Base-by-base conservation (phyloP, 768 basidiomycete genomes). In the Pilatotrama ljubarskyi region DNA sequence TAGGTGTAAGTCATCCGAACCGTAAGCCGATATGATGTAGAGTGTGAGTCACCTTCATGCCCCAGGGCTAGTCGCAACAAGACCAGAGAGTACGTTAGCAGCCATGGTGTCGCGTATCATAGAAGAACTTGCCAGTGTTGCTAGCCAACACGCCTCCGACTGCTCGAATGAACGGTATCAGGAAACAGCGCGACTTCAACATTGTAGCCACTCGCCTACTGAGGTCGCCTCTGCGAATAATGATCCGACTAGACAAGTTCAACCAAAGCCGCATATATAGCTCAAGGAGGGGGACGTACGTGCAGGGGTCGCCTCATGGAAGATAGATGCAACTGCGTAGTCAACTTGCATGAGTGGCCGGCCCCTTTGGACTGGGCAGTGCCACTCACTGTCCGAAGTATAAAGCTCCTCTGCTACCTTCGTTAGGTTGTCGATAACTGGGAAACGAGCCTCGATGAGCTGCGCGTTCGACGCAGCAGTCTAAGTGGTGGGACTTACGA, bases 371-470 rank as follows among this genome's bases (percentile, higher is more conserved):
- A n/a, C 22, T 3, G 17, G 5, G 22, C 3, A 9, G 22, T 17
- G 14, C 2, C 0, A 53, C 59, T 40, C 24, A 61, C 60, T 22
- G 42, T 61, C 55, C 3, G 55, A 38, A 24, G 18, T 44, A 25
- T 56, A 56, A 7, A 61, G 14, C 35, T 41, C 41, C 2, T 38
- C 55, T 3, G 49, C 54, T 9, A 43, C 49, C 18, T 40, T 37
- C 36, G 51, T 38, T 25, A 61, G 10, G 26, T 52, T 40, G 26
- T 51, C 49, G 20, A 55, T 17, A 0, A 56, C 60, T 61, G 8
- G 0, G 4, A 22, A 8, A 17, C 13, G 10, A n/a, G 32, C 5
- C 26, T 11, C 8, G 8, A 15, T 17, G n/a, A 24, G 42, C 5
- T 51, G 22, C 9, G 18, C 6, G 8, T 1, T 2, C 8, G 57